Percentiles rank a stretch among this genome's conserved stretches.
Conservation (phyloP, 768 basidiomycete genomes). For the Kwoniella mangroviensis region DNA sequence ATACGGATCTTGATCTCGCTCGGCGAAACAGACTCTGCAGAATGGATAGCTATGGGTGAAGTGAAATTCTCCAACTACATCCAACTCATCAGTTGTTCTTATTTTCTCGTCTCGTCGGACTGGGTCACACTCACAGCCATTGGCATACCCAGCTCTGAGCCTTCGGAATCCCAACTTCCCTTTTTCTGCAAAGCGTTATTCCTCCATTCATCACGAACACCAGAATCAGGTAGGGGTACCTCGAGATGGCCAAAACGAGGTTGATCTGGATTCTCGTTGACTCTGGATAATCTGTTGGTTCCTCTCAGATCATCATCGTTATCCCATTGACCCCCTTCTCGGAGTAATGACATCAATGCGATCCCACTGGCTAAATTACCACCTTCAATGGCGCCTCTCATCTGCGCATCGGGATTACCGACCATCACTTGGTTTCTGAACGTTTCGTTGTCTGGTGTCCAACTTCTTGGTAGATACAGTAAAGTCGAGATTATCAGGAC, state of each 20-base stretch:
- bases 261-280: not conserved
- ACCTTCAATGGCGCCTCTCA: not conserved
- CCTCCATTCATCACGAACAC: not conserved
- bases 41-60: conserved; percentile 28
- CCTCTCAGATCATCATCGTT: conserved; percentile 31
- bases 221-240: not conserved
- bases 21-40: conserved; percentile 8
- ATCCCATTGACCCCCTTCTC: conserved; percentile 50
- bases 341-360: conserved; percentile 42
- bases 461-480: conserved; percentile 40
- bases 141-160: conserved; percentile 12
- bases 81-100: too few species aligned
- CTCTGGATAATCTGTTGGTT: not conserved
- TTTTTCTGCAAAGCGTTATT: conserved; percentile 5
- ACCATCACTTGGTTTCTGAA: conserved; percentile 33
- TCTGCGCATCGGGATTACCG: conserved; percentile 18
- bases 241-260: not conserved
- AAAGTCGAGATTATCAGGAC: conserved; percentile 31
- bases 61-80: conserved; percentile 36
- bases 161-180: conserved; percentile 1
- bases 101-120: too few species aligned
- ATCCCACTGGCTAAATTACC: conserved; percentile 26
- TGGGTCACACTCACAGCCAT: conserved; percentile 3
- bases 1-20: conserved; percentile 35
- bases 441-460: conserved; percentile 6